Evolutionary conservation across 129 eudicot genomes (phyloP), one percentile per base, ranked within the genome.

Genomic region (Pittosporum tobira): DNA sequence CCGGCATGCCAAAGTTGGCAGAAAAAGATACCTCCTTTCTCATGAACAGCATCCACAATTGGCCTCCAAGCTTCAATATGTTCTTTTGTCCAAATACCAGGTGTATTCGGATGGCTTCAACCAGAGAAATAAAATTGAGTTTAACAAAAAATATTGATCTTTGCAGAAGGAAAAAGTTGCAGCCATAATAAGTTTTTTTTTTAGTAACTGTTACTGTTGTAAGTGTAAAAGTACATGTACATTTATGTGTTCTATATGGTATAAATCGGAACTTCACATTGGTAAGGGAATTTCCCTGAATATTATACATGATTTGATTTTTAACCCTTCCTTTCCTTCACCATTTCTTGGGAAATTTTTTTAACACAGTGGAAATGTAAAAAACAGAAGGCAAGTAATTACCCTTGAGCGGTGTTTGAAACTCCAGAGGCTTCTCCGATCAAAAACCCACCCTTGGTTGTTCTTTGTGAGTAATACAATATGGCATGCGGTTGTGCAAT

Each of bases 1-100:
- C 80, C 80, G 3, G 80, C 67, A 64, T 75, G 80, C 72, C 75
- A 75, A 38, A 75, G 49, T 20, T 75, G 80, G 51, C 80, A 69
- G 3, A 69, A 75, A 34, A 75, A 64, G 19, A 75, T 64, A 19
- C 75, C 72, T 10, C 80, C 75, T 20, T 51, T 64, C 7, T 58
- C 53, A 47, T 75, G 80, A 45, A 75, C 80, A 30, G 49, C 75
- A 10, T 63, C 56, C 3, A 69, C 80, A 34, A 75, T 59, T 8
- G 72, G 75, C 27, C 40, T 75, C 79, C 80, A 75, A 14, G 75
- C 80, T 45, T 69, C 72, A 5, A 69, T 69, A 21, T 75, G 75
- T 26, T 58, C 75, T n/a, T n/a, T n/a, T n/a, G n/a, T n/a, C n/a
- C n/a, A n/a, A n/a, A n/a, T n/a, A n/a, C n/a, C n/a, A n/a, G 80